Percentiles rank a stretch among this genome's conserved stretches.
Conservation (phyloP, 768 basidiomycete species). For the Auricularia cornea region DNA sequence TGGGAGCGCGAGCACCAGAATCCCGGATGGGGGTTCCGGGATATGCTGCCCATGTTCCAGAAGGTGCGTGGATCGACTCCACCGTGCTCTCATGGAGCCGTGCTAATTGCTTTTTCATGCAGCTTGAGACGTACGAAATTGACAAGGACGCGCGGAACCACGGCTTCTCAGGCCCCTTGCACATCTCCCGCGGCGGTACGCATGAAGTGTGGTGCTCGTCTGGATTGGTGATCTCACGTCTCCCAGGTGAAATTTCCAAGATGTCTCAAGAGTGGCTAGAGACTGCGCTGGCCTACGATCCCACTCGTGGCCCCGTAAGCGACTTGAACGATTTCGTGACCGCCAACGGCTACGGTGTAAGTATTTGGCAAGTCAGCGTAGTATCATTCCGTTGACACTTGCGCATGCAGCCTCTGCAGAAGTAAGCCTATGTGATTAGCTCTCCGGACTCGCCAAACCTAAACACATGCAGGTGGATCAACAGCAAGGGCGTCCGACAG, state of each 20-base stretch:
- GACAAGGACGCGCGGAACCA: conserved; percentile 27
- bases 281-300: neutral
- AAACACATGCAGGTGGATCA: neutral
- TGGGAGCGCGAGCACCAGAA: conserved; percentile 47
- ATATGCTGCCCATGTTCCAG: conserved; percentile 48
- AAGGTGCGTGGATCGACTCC: conserved; percentile 35
- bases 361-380: no score
- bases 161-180: conserved; percentile 42
- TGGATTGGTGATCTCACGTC: neutral
- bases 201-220: no score
- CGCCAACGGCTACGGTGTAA: neutral
- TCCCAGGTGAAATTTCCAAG: neutral
- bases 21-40: conserved; percentile 51
- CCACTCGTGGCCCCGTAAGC: neutral
- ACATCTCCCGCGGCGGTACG: conserved; percentile 16
- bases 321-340: neutral
- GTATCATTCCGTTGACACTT: no score
- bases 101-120: neutral
- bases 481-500: neutral
- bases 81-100: neutral
- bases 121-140: conserved; percentile 34
- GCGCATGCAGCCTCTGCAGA: no score
- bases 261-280: neutral
- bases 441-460: no score
- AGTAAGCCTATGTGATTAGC: no score